Evolutionary conservation across 768 basidiomycete genomes (phyloP), one percentile per base, ranked within the genome.

Genomic region (Mycena capillaripes): DNA sequence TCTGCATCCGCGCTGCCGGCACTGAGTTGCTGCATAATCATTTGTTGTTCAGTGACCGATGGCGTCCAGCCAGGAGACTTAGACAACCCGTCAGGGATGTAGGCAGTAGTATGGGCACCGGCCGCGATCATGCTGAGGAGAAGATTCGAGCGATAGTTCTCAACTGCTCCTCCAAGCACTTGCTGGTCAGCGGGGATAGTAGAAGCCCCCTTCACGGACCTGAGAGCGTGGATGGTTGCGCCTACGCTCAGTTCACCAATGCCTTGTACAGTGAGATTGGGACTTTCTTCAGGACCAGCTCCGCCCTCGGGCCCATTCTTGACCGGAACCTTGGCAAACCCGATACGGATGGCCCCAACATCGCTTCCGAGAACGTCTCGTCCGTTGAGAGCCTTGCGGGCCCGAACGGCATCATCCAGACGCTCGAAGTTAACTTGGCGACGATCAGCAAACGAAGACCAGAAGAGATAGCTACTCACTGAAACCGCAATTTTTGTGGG

Each of bases 401-500:
- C 98, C 38, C 97, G 88, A 70, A 98, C 95, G 55, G 98, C 98
- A 78, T 99, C 97, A 79, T 99, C 98, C 30, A 98, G 87, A 66
- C 96, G 92, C 82, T 99, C 97, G 81, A 98, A 99, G 81, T 99
- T 99, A 84, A 99, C 94, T 93, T 81, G 23, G 36, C n/a, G 56
- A 65, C 52, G 23, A 69, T 57, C 21, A 62, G 72, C 14, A 57
- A 56, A 17, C 40, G 56, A 44, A 48, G 21, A 38, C 19, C 38
- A 30, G 3, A 27, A 44, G 65, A 59, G 64, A 36, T 58, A 5
- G 67, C 29, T 7, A 90, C 92, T 81, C 69, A 92, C 91, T 93
- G 83, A 94, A 95, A 71, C 96, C 95, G 81, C 98, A 98, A 76
- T 97, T 97, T 86, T 99, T 99, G 86, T 98, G 96, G 4, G 96